Conservation (phyloP, 345 rosid genomes). For the Lepidium sativum region DNA sequence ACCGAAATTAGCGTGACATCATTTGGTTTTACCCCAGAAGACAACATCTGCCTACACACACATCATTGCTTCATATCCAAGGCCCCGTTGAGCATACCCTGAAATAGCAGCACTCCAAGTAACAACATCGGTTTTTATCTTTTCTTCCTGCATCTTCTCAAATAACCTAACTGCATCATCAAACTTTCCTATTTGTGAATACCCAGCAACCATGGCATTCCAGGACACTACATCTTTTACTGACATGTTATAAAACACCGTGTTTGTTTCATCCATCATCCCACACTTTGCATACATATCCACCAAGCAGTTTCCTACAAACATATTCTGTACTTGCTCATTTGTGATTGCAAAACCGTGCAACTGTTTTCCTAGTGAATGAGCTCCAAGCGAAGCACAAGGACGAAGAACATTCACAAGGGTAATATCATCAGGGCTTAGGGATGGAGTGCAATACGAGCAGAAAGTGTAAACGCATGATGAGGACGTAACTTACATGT, state of each 20-base stretch:
- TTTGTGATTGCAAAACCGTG: slow-evolving; percentile 50
- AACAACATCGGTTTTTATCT: slow-evolving; percentile 58
- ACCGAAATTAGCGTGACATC: slow-evolving; percentile 66
- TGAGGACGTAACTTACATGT: too few species aligned
- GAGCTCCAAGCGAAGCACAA: slow-evolving; percentile 42
- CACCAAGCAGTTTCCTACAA: slow-evolving; percentile 63
- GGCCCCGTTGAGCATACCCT: slow-evolving; percentile 70
- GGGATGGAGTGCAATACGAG: too few species aligned
- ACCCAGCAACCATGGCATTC: slow-evolving; percentile 84
- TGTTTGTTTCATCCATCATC: slow-evolving; percentile 52
- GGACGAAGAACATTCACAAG: slow-evolving; percentile 65
- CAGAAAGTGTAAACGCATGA: too few species aligned
- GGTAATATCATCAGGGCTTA: slow-evolving; percentile 59
- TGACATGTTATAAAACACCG: slow-evolving; percentile 46
- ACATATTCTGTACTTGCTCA: slow-evolving; percentile 48
- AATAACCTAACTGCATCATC: slow-evolving; percentile 53
- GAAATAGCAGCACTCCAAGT: slow-evolving; percentile 88
- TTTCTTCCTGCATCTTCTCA: slow-evolving; percentile 54
- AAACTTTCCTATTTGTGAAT: slow-evolving; percentile 60
- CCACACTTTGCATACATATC: slow-evolving; percentile 84
- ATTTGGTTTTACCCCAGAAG: slow-evolving; percentile 45
- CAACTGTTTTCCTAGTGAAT: slow-evolving; percentile 42
- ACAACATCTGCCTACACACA: slow-evolving; percentile 63
- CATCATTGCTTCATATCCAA: slow-evolving; percentile 57
- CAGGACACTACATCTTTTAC: slow-evolving; percentile 77